Evolutionary conservation across 2,329 filamentous ascomycete genomes (phyloP).

Genomic region (Fusarium torreyae): DNA sequence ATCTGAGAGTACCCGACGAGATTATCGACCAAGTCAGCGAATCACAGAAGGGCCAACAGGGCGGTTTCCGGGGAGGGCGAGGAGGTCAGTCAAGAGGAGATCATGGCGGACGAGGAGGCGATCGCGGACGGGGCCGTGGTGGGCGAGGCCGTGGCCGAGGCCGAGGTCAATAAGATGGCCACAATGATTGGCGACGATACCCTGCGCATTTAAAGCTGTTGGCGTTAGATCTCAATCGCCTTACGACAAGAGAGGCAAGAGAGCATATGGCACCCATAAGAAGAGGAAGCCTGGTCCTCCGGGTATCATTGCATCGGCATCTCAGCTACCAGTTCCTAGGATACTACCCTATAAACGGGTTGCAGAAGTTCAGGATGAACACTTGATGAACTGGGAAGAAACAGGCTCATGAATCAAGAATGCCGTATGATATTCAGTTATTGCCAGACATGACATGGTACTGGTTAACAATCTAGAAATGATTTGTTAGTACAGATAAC

Average conservation of each 20-base stretch:
- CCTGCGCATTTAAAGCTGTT: slow-evolving; percentile 2
- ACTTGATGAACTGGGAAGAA: slow-evolving; percentile 6
- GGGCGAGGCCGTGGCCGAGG: slow-evolving; percentile 57
- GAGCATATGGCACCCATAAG: slow-evolving; percentile 14
- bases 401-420: slow-evolving; percentile 4
- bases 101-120: slow-evolving; percentile 68
- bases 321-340: slow-evolving; percentile 8
- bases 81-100: slow-evolving; percentile 72
- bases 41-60: slow-evolving; percentile 81
- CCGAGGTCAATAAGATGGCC: slow-evolving; percentile 51
- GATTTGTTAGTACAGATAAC: no score
- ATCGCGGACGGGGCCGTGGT: slow-evolving; percentile 59
- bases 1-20: slow-evolving; percentile 94
- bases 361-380: slow-evolving; percentile 11
- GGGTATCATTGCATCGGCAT: slow-evolving; percentile 13
- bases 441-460: not conserved
- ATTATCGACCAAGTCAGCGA: slow-evolving; percentile 96
- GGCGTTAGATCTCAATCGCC: slow-evolving; percentile 7
- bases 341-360: slow-evolving; percentile 24
- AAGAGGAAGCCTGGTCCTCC: slow-evolving; percentile 21
- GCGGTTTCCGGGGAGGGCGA: slow-evolving; percentile 76
- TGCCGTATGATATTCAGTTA: not conserved
- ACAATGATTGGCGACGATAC: slow-evolving; percentile 19
- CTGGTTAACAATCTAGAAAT: no score
- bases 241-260: slow-evolving; percentile 6